Evolutionary conservation across 768 basidiomycete genomes (phyloP).

Genomic region (Amanita subjunquillea): DNA sequence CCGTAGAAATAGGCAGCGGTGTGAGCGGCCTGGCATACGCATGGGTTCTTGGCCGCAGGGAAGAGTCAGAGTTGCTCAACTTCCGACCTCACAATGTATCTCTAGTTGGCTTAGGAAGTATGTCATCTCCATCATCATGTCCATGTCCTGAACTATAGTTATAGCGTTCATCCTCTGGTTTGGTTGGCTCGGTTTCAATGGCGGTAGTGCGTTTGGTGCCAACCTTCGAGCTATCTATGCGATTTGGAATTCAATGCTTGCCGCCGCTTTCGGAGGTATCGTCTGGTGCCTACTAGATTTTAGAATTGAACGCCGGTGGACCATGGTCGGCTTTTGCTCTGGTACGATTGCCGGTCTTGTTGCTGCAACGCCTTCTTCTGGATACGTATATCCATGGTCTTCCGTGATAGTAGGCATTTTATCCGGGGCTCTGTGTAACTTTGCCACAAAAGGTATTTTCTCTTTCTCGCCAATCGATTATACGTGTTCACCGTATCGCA

Average conservation of each 20-base stretch:
- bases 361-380: conserved; percentile 82
- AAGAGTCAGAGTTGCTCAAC: conserved; percentile 60
- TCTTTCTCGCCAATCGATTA: background rate
- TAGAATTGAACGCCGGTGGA: conserved; percentile 71
- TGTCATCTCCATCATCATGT: conserved; percentile 9
- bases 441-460: conserved; percentile 68
- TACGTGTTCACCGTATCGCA: conserved; percentile 14
- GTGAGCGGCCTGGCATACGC: conserved; percentile 79
- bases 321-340: conserved; percentile 89
- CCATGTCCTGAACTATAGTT: background rate
- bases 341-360: conserved; percentile 86
- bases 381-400: conserved; percentile 70
- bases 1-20: conserved; percentile 83
- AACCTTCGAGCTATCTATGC: conserved; percentile 82
- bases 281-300: conserved; percentile 80
- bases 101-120: conserved; percentile 68
- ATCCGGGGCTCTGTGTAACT: conserved; percentile 67
- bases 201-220: conserved; percentile 79
- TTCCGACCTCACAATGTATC: conserved; percentile 88
- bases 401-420: conserved; percentile 69
- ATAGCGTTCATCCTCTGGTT: conserved; percentile 75
- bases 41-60: conserved; percentile 77
- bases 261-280: conserved; percentile 72
- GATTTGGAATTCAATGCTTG: conserved; percentile 83
- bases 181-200: conserved; percentile 87